phyloP scores from a whole-genome alignment of 2,329 filamentous ascomycete species.

The Fusarium udum region DNA sequence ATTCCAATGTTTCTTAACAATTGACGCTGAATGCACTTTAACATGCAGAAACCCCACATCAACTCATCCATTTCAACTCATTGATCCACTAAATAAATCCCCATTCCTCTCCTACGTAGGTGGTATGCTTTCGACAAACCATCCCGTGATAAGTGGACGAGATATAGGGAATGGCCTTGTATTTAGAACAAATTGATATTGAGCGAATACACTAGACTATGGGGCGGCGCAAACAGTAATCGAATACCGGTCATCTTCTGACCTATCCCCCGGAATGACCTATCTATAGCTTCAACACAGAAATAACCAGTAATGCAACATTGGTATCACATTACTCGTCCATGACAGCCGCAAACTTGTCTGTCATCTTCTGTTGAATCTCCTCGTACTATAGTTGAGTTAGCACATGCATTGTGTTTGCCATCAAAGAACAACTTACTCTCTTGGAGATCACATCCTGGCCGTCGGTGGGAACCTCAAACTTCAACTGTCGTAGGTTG shows the following conservation, averaged over 20 bases:
- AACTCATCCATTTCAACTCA: constrained; percentile 7
- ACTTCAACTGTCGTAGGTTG: constrained; percentile 92
- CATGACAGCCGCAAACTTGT: constrained; percentile 95
- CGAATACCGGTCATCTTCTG: constrained; percentile 39
- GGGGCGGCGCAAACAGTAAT: constrained; percentile 41
- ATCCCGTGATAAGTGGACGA: neutral
- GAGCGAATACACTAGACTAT: constrained; percentile 44
- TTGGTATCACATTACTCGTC: constrained; percentile 75
- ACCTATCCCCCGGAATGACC: constrained; percentile 33
- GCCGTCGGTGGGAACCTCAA: constrained; percentile 89
- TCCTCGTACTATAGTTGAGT: constrained; percentile 79
- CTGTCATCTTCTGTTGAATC: constrained; percentile 89
- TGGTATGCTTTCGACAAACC: neutral
- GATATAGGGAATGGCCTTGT: neutral
- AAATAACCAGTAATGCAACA: constrained; percentile 36
- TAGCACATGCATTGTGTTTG: constrained; percentile 46
- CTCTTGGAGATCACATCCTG: constrained; percentile 85
- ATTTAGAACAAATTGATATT: constrained; percentile 40
- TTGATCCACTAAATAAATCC: constrained; percentile 17
- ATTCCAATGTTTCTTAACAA: neutral
- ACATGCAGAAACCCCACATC: constrained; percentile 34
- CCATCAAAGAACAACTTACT: constrained; percentile 60
- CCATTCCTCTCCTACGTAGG: neutral
- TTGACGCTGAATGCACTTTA: constrained; percentile 12
- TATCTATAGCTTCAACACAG: constrained; percentile 44